These are phyloP conservation scores for Primulina tabacum DNA, from an alignment of 257 asterid species.

Conservation along the genomic window DNA sequence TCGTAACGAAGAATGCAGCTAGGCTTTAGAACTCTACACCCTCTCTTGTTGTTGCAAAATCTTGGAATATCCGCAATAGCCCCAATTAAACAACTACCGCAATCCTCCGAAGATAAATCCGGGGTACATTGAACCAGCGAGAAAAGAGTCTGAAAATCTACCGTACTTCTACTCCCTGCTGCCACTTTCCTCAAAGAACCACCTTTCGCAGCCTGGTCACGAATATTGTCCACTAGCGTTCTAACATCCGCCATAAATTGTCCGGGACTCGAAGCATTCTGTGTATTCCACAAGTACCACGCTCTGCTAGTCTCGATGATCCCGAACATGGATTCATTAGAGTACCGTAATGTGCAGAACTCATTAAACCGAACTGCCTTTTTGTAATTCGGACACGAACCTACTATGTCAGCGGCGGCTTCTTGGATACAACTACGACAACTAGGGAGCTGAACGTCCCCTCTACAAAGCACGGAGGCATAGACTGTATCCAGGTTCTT, in stretches of 20 bases:
- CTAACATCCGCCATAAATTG: slow-evolving; percentile 14
- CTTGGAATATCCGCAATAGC: too few species aligned
- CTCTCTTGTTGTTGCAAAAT: not conserved
- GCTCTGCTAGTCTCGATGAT: not conserved
- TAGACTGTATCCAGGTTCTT: too few species aligned
- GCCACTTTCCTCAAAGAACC: slow-evolving; percentile 7
- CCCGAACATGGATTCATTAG: slow-evolving; percentile 27
- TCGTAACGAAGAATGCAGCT: slow-evolving; percentile 32
- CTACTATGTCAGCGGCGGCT: not conserved
- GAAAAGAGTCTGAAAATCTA: slow-evolving; percentile 1
- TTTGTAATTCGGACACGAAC: slow-evolving; percentile 27
- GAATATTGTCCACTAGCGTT: not conserved
- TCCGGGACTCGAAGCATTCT: slow-evolving; percentile 9
- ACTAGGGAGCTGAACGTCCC: slow-evolving; percentile 15
- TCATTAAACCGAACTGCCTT: slow-evolving; percentile 27
- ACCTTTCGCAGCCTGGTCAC: slow-evolving; percentile 27
- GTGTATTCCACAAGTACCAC: not conserved
- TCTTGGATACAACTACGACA: slow-evolving; percentile 27
- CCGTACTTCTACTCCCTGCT: slow-evolving; percentile 9
- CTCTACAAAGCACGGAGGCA: slow-evolving; percentile 34
- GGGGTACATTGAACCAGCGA: slow-evolving; percentile 35
- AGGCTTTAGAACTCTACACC: slow-evolving; percentile 4
- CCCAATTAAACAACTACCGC: slow-evolving; percentile 18
- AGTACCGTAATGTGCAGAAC: slow-evolving; percentile 33
- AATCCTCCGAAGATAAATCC: slow-evolving; percentile 23